These are phyloP conservation scores for Chenopodium album DNA, from an alignment of 148 eudicot species.

Conservation along the genomic window DNA sequence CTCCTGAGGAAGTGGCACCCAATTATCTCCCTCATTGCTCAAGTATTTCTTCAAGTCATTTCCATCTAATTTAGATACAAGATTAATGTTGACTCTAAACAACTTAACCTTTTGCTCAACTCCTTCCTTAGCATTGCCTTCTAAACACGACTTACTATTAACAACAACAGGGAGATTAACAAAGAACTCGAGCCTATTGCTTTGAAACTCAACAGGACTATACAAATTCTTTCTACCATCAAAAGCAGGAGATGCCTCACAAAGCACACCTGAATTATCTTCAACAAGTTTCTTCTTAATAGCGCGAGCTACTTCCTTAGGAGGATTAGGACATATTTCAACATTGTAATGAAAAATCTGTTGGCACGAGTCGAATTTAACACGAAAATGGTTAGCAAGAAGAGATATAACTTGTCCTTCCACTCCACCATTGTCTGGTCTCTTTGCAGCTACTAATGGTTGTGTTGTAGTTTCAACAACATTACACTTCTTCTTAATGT, in stretches of 20 bases:
- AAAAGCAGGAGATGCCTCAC: slow-evolving; percentile 63
- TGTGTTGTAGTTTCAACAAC: slow-evolving; percentile 23
- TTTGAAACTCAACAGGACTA: slow-evolving; percentile 71
- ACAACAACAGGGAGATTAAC: slow-evolving; percentile 55
- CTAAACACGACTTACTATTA: slow-evolving; percentile 25
- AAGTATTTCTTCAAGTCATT: slow-evolving; percentile 54
- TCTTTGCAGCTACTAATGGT: slow-evolving; percentile 55
- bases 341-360: slow-evolving; percentile 84
- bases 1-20: slow-evolving; percentile 72
- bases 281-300: slow-evolving; percentile 66
- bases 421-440: slow-evolving; percentile 83
- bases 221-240: slow-evolving; percentile 85
- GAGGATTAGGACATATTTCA: slow-evolving; percentile 68
- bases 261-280: slow-evolving; percentile 49
- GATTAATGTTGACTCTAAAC: slow-evolving; percentile 65
- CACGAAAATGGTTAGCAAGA: slow-evolving; percentile 86
- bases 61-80: slow-evolving; percentile 79
- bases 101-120: slow-evolving; percentile 38
- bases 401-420: slow-evolving; percentile 72
- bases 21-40: slow-evolving; percentile 52
- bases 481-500: slow-evolving; percentile 34
- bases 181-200: slow-evolving; percentile 63
- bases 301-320: slow-evolving; percentile 67
- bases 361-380: slow-evolving; percentile 52
- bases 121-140: slow-evolving; percentile 17